These are phyloP conservation scores for Pseudonitzschia delicatissima DNA, from an alignment of 108 stramenopile genomes.

Conservation along the genomic window DNA sequence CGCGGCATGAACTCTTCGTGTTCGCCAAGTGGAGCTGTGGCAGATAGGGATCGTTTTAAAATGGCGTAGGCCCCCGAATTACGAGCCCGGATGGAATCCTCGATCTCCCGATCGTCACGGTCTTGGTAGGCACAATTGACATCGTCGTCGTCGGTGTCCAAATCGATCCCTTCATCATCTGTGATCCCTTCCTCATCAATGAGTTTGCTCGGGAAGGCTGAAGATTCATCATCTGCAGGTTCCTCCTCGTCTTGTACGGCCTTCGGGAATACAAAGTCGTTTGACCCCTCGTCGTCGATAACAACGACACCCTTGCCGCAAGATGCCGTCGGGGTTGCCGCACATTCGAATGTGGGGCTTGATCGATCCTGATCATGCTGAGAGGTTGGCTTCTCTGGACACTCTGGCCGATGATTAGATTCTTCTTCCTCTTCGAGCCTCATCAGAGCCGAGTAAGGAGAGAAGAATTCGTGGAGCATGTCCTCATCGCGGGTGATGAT, in stretches of 20 bases:
- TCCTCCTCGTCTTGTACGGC: background rate
- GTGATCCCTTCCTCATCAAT: background rate
- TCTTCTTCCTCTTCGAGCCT: constrained; percentile 14
- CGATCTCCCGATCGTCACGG: background rate
- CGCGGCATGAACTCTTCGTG: background rate
- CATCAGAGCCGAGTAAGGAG: constrained; percentile 36
- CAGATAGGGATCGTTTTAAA: background rate
- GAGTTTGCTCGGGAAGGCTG: too few species aligned
- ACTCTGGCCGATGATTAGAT: background rate
- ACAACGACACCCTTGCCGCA: background rate
- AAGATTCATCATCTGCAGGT: too few species aligned
- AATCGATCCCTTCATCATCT: background rate
- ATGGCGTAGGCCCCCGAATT: background rate
- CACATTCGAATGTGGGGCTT: too few species aligned
- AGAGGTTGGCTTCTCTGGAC: background rate
- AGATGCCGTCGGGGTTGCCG: background rate
- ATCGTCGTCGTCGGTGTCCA: background rate
- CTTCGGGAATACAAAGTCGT: too few species aligned
- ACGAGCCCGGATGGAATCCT: background rate
- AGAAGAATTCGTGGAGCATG: constrained; percentile 47
- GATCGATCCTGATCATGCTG: too few species aligned
- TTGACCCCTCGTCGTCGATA: background rate
- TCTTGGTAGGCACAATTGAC: background rate
- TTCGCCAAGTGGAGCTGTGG: background rate
- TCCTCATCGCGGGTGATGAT: constrained; percentile 43